These are phyloP conservation scores for Pichia terricola DNA, from an alignment of 1,139 yeast genomes.

Conservation along the genomic window DNA sequence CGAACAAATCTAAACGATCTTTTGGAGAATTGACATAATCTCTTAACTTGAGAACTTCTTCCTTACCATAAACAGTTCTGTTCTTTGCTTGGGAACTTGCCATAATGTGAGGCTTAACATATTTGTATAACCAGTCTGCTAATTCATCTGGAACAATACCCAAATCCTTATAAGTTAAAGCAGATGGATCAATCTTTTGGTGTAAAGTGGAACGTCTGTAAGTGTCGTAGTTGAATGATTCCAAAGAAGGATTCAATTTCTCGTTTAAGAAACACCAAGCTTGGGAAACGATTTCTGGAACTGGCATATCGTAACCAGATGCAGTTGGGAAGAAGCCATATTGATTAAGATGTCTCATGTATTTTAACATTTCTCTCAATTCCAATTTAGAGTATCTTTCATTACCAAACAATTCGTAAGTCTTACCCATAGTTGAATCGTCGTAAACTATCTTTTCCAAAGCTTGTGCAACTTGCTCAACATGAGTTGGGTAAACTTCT, in stretches of 20 bases:
- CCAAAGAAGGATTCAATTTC: slow-evolving; percentile 57
- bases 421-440: slow-evolving; percentile 70
- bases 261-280: slow-evolving; percentile 25
- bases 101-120: slow-evolving; percentile 33
- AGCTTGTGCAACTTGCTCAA: slow-evolving; percentile 68
- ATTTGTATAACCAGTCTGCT: slow-evolving; percentile 59
- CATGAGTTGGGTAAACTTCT: slow-evolving; percentile 65
- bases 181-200: slow-evolving; percentile 54
- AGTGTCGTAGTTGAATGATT: slow-evolving; percentile 58
- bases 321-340: slow-evolving; percentile 45
- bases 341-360: slow-evolving; percentile 34
- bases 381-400: slow-evolving; percentile 56
- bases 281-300: slow-evolving; percentile 31
- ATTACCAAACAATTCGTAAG: slow-evolving; percentile 70
- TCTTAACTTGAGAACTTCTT: slow-evolving; percentile 25
- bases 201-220: slow-evolving; percentile 66
- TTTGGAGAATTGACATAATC: slow-evolving; percentile 27
- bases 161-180: slow-evolving; percentile 61
- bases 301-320: slow-evolving; percentile 44
- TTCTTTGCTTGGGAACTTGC: slow-evolving; percentile 26
- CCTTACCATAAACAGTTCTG: slow-evolving; percentile 28
- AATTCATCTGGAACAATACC: slow-evolving; percentile 64
- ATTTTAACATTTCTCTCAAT: slow-evolving; percentile 56
- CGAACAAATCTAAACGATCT: slow-evolving; percentile 23
- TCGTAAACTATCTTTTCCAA: slow-evolving; percentile 73